Base-by-base conservation (phyloP, 2,329 filamentous ascomycete genomes). In the Beauveria varroae region DNA sequence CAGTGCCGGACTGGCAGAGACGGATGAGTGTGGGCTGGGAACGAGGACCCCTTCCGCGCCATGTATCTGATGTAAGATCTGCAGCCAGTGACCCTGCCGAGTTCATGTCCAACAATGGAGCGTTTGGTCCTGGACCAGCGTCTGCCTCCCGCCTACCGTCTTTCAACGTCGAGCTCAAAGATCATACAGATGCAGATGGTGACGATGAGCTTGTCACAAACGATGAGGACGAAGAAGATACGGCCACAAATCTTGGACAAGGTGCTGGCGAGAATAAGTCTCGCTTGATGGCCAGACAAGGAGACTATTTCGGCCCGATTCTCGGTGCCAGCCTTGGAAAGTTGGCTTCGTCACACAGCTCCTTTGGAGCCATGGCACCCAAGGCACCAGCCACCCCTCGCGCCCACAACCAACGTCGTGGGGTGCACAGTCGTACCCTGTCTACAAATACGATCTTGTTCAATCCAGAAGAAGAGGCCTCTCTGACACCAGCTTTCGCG, bases 151-250 rank as follows among this genome's bases (percentile, higher is more conserved):
- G 73, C 16, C 46, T 69, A n/a, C 62, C 67, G 4, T 64, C 66
- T 34, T 64, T 73, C 46, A 63, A 67, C 24, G 65, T 77, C 72
- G 68, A 77, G 26, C 76, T 79, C 56, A 81, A 81, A 65, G 81
- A 83, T 50, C 86, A 92, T 62, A 92, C 90, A 0, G 91, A 95
- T 68, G 90, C 87, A 7, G 91, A 96, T 70, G 91, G 91, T 0
- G 93, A 97, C 68, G 93, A 96, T 68, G 93, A 97, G 72, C 78
- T 93, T n/a, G 82, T 90, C 14, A 93, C 89, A 3, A 90, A 92
- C 61, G 89, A 91, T 61, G 89, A 93, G 61, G 85, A 86, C 37
- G 82, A 87, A 47, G 83, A 84, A 60, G 80, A 85, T 55, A 77
- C 80, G 18, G 74, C 70, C 16, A 76, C 77, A 65, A 76, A 81